Conservation (phyloP, 1,284 basidiomycete genomes). For the Heterobasidion parviporum region DNA sequence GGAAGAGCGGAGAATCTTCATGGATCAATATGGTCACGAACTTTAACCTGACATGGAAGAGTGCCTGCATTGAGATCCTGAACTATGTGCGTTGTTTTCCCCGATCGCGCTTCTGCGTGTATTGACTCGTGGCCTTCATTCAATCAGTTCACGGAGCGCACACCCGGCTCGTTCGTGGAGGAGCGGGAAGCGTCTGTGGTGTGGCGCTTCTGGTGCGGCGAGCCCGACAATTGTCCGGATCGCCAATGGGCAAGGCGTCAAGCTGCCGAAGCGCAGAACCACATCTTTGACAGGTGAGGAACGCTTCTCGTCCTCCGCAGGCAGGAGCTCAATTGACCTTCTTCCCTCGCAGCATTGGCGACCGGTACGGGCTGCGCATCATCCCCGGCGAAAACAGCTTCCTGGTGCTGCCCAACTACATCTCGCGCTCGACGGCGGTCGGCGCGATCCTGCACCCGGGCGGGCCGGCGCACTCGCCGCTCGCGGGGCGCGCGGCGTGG, state of each 20-base stretch:
- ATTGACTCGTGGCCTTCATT: not conserved
- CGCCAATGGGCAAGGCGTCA: slow-evolving; percentile 77
- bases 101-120: not conserved
- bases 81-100: slow-evolving; percentile 51
- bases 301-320: not conserved
- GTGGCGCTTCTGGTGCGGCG: slow-evolving; percentile 75
- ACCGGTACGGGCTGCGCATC: slow-evolving; percentile 73
- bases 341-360: slow-evolving; percentile 47
- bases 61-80: slow-evolving; percentile 71
- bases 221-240: slow-evolving; percentile 40
- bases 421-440: slow-evolving; percentile 75
- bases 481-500: slow-evolving; percentile 32
- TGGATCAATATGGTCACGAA: slow-evolving; percentile 81
- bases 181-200: slow-evolving; percentile 79
- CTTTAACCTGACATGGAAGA: slow-evolving; percentile 75
- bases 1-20: slow-evolving; percentile 24
- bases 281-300: slow-evolving; percentile 70
- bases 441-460: slow-evolving; percentile 66
- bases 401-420: slow-evolving; percentile 78
- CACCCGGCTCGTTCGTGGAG: slow-evolving; percentile 78
- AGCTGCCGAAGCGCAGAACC: slow-evolving; percentile 85
- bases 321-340: not conserved
- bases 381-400: slow-evolving; percentile 73
- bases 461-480: slow-evolving; percentile 47
- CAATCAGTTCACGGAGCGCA: slow-evolving; percentile 76